Percentiles rank a stretch among this genome's conserved stretches.
phyloP scores from a whole-genome alignment of 805 yeast genomes.

The Teunomyces funiuensis region DNA sequence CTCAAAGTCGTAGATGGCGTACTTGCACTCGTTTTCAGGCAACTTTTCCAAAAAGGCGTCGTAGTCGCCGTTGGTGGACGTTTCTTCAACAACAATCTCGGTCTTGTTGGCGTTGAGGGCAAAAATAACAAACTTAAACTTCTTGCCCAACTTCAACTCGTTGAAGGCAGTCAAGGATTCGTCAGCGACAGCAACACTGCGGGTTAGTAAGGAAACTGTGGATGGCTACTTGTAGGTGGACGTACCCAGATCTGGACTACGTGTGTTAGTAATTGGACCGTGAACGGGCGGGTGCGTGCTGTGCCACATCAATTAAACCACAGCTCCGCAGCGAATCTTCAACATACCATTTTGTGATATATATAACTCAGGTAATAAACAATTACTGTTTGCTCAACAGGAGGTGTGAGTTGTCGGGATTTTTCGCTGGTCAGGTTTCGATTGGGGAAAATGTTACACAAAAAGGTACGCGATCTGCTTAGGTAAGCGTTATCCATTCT shows the following conservation, averaged over 20 bases:
- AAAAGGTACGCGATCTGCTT: background rate
- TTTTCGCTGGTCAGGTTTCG: conserved; percentile 7
- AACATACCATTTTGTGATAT: conserved; percentile 7
- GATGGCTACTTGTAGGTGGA: background rate
- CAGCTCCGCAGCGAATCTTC: too few species aligned
- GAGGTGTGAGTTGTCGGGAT: conserved; percentile 6
- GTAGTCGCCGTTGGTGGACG: conserved; percentile 73
- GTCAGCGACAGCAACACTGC: conserved; percentile 54
- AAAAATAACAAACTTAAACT: conserved; percentile 79
- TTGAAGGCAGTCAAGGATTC: conserved; percentile 93
- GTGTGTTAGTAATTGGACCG: conserved; percentile 16
- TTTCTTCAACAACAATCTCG: conserved; percentile 84
- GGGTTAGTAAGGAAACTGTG: conserved; percentile 16
- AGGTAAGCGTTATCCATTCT: background rate
- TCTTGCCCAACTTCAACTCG: conserved; percentile 92
- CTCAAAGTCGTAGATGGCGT: conserved; percentile 96
- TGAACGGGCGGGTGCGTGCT: too few species aligned
- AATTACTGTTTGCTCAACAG: conserved; percentile 1
- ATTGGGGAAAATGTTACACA: conserved; percentile 5
- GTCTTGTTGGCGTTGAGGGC: conserved; percentile 83
- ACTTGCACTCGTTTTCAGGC: conserved; percentile 95
- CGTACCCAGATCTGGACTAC: conserved; percentile 19
- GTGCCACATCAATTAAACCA: too few species aligned
- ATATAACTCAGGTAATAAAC: background rate
- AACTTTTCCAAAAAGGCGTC: conserved; percentile 83